A percentile compares a stretch with the other conserved stretches of the same genome.
Conservation (phyloP, 345 rosid species). For the Ceriops tagal region DNA sequence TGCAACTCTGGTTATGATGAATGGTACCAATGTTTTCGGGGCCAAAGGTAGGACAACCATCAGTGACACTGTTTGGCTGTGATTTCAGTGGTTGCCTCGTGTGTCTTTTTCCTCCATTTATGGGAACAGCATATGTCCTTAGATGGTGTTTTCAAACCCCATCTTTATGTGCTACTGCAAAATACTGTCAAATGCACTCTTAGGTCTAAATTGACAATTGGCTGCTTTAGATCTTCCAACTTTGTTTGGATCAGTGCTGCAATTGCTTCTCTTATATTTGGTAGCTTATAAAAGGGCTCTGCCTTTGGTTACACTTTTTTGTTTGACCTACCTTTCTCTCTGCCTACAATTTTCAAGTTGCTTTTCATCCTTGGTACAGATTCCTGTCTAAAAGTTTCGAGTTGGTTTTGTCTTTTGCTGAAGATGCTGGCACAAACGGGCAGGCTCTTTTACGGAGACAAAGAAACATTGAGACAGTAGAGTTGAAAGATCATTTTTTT, state of each 20-base stretch:
- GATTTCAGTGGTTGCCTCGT: no score
- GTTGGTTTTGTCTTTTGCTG: background rate
- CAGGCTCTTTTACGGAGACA: background rate
- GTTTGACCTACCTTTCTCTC: background rate
- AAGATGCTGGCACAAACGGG: constrained; percentile 4
- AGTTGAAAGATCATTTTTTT: constrained; percentile 1
- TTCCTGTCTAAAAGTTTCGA: background rate
- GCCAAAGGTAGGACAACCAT: constrained; percentile 1
- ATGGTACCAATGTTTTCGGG: background rate
- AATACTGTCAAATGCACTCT: no score
- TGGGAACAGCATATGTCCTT: no score
- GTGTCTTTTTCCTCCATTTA: no score
- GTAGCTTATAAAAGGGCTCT: no score
- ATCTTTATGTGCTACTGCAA: no score
- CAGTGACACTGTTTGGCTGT: background rate
- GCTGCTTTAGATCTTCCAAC: background rate
- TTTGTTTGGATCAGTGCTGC: background rate
- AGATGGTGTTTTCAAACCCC: no score
- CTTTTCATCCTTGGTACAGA: no score
- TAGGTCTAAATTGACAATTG: no score
- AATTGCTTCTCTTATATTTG: background rate
- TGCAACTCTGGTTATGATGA: background rate
- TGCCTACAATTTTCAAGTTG: background rate
- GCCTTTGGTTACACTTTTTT: background rate
- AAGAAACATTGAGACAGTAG: constrained; percentile 2